Evolutionary conservation across 495 filamentous ascomycete species (phyloP).

Genomic region (Aspergillus kassunensis): DNA sequence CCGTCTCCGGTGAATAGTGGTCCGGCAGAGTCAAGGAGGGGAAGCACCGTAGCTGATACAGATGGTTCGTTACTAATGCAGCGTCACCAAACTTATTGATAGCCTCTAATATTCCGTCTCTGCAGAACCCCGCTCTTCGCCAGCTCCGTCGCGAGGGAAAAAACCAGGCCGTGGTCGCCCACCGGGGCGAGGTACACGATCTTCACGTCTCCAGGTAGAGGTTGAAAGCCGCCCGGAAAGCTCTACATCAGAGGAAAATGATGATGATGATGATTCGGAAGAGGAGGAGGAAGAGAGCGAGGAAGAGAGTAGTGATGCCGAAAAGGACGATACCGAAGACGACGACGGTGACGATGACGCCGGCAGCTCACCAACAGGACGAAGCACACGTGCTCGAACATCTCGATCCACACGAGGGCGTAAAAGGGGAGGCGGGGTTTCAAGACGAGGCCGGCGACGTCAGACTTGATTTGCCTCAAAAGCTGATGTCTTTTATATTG

Average conservation of each 20-base stretch:
- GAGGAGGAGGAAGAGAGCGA: constrained; percentile 42
- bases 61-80: constrained; percentile 46
- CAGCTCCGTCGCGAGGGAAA: constrained; percentile 43
- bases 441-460: constrained; percentile 38
- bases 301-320: constrained; percentile 30
- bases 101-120: no score
- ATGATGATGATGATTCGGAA: constrained; percentile 43
- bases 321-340: constrained; percentile 26
- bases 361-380: constrained; percentile 31
- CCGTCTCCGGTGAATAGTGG: constrained; percentile 53
- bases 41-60: constrained; percentile 49
- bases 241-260: constrained; percentile 30
- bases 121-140: constrained; percentile 48
- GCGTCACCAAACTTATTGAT: no score
- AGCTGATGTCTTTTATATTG: constrained; percentile 13
- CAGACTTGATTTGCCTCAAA: constrained; percentile 10
- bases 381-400: constrained; percentile 39
- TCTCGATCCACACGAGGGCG: constrained; percentile 38
- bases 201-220: constrained; percentile 41
- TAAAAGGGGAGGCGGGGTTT: constrained; percentile 28
- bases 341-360: constrained; percentile 39
- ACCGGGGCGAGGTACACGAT: constrained; percentile 38
- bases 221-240: constrained; percentile 29
- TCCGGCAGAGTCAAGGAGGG: constrained; percentile 36
- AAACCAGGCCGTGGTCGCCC: constrained; percentile 38